Conservation (phyloP, 345 rosid genomes). For the Brassica rapa region DNA sequence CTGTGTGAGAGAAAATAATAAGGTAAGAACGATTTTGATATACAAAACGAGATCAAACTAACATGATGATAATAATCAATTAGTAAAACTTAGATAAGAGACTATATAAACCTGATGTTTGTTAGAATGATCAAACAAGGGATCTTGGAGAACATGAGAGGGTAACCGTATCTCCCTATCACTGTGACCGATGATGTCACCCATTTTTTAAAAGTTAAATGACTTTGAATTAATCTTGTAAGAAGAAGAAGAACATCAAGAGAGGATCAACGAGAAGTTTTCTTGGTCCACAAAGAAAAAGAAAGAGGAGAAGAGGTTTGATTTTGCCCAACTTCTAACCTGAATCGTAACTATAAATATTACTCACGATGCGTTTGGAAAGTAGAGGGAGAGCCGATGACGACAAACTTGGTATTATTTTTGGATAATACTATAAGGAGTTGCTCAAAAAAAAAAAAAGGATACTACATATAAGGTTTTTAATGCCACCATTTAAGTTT, state of each 20-base stretch:
- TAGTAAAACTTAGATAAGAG: background rate
- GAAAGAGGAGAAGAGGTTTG: constrained; percentile 32
- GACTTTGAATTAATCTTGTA: constrained; percentile 10
- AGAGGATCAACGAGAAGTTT: background rate
- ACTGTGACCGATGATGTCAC: constrained; percentile 47
- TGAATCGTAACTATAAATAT: constrained; percentile 64
- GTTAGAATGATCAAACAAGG: constrained; percentile 41
- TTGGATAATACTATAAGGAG: background rate
- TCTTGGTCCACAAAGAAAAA: background rate
- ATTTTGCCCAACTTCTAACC: constrained; percentile 67
- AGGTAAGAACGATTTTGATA: background rate
- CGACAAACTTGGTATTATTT: constrained; percentile 12
- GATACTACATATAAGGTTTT: background rate
- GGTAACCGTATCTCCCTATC: constrained; percentile 56
- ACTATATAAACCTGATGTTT: constrained; percentile 30
- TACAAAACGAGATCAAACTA: background rate
- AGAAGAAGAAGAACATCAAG: constrained; percentile 32
- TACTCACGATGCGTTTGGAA: constrained; percentile 26
- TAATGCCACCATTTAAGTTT: constrained; percentile 11
- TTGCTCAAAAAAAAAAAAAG: too few species aligned
- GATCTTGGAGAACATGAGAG: constrained; percentile 54
- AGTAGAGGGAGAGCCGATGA: constrained; percentile 36
- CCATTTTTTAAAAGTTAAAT: constrained; percentile 29
- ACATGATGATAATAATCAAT: constrained; percentile 6
- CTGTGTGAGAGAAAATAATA: background rate